These are phyloP conservation scores for Candida easanensis DNA, from an alignment of 805 yeast species.

Conservation along the genomic window DNA sequence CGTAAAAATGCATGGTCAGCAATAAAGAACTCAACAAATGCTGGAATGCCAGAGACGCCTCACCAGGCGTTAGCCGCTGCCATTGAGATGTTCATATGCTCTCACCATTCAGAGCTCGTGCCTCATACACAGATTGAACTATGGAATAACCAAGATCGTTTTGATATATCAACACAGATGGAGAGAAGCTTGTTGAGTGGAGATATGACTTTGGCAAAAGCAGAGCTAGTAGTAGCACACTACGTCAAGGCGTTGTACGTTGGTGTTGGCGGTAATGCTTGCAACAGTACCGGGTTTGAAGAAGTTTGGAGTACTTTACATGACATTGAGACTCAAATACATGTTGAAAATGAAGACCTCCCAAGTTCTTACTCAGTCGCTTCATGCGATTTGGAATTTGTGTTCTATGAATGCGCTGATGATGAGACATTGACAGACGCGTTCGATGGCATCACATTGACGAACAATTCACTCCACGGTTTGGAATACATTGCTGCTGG, in stretches of 20 bases:
- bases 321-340: not conserved
- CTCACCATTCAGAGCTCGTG: not conserved
- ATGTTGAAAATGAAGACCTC: not conserved
- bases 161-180: slow-evolving; percentile 10
- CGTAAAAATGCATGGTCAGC: not conserved
- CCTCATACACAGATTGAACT: slow-evolving; percentile 2
- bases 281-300: not conserved
- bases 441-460: slow-evolving; percentile 31
- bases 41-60: not conserved
- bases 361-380: not conserved
- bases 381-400: not conserved
- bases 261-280: slow-evolving; percentile 1
- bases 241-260: slow-evolving; percentile 11
- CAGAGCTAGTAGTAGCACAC: slow-evolving; percentile 14
- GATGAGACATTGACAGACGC: slow-evolving; percentile 19
- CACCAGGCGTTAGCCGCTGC: not conserved
- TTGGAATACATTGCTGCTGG: slow-evolving; percentile 13
- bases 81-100: slow-evolving; percentile 3
- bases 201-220: slow-evolving; percentile 10
- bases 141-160: slow-evolving; percentile 2
- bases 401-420: slow-evolving; percentile 8
- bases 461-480: slow-evolving; percentile 6
- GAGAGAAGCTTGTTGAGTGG: slow-evolving; percentile 5
- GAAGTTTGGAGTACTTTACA: not conserved
- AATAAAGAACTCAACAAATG: not conserved